phyloP scores from a whole-genome alignment of 495 filamentous ascomycete genomes.

The Podospora anserina region DNA sequence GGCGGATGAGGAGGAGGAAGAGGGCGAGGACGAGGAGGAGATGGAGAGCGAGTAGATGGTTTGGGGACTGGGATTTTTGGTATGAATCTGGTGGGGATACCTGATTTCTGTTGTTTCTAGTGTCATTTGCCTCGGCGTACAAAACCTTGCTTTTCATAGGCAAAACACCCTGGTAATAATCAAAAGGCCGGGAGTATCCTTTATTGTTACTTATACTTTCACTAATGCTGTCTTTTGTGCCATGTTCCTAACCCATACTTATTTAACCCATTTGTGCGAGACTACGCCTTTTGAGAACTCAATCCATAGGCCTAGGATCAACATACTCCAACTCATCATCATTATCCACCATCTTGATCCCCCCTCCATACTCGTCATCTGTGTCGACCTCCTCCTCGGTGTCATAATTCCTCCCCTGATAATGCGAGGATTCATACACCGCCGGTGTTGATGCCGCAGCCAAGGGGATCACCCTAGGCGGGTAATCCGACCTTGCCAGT shows the following conservation, averaged over 20 bases:
- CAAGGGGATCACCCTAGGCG: background rate
- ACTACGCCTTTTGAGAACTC: background rate
- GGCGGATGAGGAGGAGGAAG: slow-evolving; percentile 44
- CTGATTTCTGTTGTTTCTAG: background rate
- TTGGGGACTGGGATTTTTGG: background rate
- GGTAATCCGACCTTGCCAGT: background rate
- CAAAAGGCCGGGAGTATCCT: background rate
- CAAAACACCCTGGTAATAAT: background rate
- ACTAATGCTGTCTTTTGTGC: background rate
- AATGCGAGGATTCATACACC: background rate
- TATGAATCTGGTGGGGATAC: background rate
- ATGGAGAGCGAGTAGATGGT: slow-evolving; percentile 30
- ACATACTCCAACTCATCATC: slow-evolving; percentile 26
- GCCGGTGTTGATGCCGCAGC: background rate
- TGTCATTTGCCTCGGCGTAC: background rate
- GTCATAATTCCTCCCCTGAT: slow-evolving; percentile 22
- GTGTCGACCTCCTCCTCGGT: slow-evolving; percentile 38
- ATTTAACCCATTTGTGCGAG: background rate
- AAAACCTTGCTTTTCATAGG: background rate
- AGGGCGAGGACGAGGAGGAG: slow-evolving; percentile 40
- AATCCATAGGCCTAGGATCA: slow-evolving; percentile 32
- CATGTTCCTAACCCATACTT: background rate
- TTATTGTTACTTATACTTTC: background rate
- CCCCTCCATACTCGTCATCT: slow-evolving; percentile 42
- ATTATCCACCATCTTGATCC: slow-evolving; percentile 54